These are phyloP conservation scores for Apiotrichum mycotoxinovorans DNA, from an alignment of 1,284 basidiomycete species.

Conservation along the genomic window DNA sequence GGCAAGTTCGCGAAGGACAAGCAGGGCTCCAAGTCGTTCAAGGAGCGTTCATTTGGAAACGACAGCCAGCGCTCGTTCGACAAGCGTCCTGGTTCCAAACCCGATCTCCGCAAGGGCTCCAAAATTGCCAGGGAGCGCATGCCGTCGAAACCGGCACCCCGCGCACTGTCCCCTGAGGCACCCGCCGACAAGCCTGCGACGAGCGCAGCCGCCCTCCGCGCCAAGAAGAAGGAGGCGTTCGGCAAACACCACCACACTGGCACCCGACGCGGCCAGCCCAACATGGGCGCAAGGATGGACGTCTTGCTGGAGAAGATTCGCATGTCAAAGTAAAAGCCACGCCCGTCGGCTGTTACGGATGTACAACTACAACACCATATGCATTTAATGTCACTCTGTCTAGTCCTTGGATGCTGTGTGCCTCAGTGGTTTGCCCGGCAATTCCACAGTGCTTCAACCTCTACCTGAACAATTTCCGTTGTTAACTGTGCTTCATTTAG, in stretches of 20 bases:
- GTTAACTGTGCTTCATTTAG: too few species aligned
- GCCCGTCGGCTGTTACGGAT: too few species aligned
- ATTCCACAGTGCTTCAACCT: too few species aligned
- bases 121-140: neutral
- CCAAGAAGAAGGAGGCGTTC: constrained; percentile 43
- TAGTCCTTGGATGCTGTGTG: too few species aligned
- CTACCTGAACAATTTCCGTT: too few species aligned
- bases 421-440: too few species aligned
- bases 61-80: neutral
- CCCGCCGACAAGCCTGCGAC: neutral
- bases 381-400: too few species aligned
- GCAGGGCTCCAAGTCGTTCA: neutral
- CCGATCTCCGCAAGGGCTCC: neutral
- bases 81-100: neutral
- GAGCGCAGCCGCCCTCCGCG: constrained; percentile 16
- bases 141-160: neutral
- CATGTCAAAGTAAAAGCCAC: constrained; percentile 25
- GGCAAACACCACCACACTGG: constrained; percentile 22
- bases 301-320: constrained; percentile 50
- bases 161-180: constrained; percentile 11
- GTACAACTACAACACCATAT: too few species aligned
- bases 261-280: constrained; percentile 45
- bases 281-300: constrained; percentile 51
- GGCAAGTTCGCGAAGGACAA: neutral
- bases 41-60: too few species aligned